These are phyloP conservation scores for Penicillium glabrum DNA, from an alignment of 2,329 filamentous ascomycete genomes.

Conservation along the genomic window DNA sequence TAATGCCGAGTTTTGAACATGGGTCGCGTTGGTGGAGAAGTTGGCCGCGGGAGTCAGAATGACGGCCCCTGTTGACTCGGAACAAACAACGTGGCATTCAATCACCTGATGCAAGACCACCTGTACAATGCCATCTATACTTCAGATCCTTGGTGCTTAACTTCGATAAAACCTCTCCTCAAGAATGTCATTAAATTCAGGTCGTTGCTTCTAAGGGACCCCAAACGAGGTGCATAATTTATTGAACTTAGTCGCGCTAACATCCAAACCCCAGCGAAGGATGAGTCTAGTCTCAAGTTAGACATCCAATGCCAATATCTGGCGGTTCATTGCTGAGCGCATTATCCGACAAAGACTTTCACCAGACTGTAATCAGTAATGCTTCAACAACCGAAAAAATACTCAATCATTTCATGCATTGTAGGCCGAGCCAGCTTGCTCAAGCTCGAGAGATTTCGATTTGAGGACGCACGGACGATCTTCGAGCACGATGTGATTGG, in stretches of 20 bases:
- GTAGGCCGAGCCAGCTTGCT: background rate
- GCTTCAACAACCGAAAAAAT: background rate
- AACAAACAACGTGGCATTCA: slow-evolving; percentile 3
- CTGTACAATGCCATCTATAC: background rate
- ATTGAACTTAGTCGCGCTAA: background rate
- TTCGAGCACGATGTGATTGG: background rate
- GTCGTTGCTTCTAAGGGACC: background rate
- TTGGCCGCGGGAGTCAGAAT: background rate
- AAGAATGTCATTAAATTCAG: background rate
- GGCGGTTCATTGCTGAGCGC: background rate
- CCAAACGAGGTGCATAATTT: background rate
- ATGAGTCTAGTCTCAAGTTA: background rate
- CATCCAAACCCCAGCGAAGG: background rate
- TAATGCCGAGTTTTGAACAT: background rate
- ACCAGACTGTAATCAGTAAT: no score
- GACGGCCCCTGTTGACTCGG: background rate
- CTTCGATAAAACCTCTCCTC: background rate
- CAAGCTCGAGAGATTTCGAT: background rate
- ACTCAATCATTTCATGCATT: no score
- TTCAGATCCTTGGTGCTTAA: background rate
- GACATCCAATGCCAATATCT: background rate
- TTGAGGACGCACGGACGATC: background rate
- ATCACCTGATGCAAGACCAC: slow-evolving; percentile 1
- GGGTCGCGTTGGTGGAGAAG: background rate
- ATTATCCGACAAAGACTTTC: background rate